Evolutionary conservation across 768 basidiomycete species (phyloP), one percentile per base, ranked within the genome.

Genomic region (Amanita muscaria): DNA sequence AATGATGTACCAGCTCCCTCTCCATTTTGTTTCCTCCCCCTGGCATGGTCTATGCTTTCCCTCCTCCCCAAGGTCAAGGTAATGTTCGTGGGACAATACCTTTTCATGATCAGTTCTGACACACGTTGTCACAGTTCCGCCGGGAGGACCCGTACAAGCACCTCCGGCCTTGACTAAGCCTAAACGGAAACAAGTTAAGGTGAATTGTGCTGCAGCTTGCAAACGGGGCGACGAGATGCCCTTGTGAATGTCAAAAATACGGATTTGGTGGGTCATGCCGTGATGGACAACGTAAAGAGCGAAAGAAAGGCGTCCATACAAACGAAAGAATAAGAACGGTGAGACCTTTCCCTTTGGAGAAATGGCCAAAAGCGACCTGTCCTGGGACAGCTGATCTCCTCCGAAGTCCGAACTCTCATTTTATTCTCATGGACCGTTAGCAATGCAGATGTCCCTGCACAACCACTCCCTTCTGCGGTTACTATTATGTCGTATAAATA

Each of bases 221-320:
- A 90, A 90, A 63, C 86, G 88, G 52, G 90, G 88, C 59, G 85
- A 90, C 61, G 88, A 90, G 70, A 52, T 80, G 92, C 34, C 92
- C 92, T 19, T 96, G 92, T 59, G 80, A 84, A 25, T 96, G 92
- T 53, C 70, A 83, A 56, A 92, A 91, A 64, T 93, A 93, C 60
- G 88, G 86, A 51, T 75, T 90, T 42, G 66, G 77, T 2, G 73
- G 73, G 8, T 73, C 80, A 44, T 96, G 92, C 62, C 67, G 84
- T 44, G 92, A 96, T 61, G 91, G 90, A 23, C 84, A 88, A 56
- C 76, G 92, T 57, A 96, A 94, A 66, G 91, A 94, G 63, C 74
- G 92, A 50, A 90, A 89, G 66, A 89, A 87, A 62, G 88, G 88
- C 44, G 88, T 3, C 88, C 88, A 48, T 90, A 90, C 72, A 88